Base-by-base conservation (phyloP, 345 rosid genomes). In the Euphorbia lathyris region DNA sequence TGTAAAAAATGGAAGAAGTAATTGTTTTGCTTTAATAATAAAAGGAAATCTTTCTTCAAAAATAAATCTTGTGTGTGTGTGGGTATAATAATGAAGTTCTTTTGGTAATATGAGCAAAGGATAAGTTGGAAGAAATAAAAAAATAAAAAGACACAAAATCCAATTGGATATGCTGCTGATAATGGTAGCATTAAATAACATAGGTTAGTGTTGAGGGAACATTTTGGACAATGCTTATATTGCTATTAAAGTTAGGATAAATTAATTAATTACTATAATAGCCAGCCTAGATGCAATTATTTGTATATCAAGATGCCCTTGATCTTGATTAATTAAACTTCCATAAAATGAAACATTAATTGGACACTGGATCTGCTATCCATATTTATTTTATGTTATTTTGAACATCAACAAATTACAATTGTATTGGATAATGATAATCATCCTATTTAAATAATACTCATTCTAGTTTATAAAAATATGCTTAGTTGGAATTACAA, bases 321-420 rank as follows among this genome's bases (percentile, higher is more conserved):
- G n/a, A 1, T n/a, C n/a, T n/a, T n/a, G n/a, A n/a, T 19, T 65
- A 65, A 65, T 50, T 30, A 47, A 7, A 55, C 23, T 22, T 67
- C 59, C 66, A 66, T 60, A 42, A 42, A 47, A 47, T 16, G 14
- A 14, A 16, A 7, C 16, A 47, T 51, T 56, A 73, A 52, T 58
- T 66, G 55, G 57, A 25, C 75, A 47, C 74, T 66, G 78, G 81
- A 78, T 78, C 76, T 66, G 36, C 73, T 36, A 30, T 12, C 51
- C 51, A 45, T 45, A 52, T 43, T 32, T 10, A n/a, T 8, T 34
- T 26, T 68, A 38, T 7, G 43, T 34, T 67, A 55, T 34, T 25
- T 1, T 45, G 38, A 34, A 34, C 17, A 45, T 45, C 17, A 45
- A 45, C 51, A 6, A 45, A 13, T 59, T 11, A 45, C 11, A 29